Percentiles rank a stretch among this genome's conserved stretches.
Conservation (phyloP, 2,329 filamentous ascomycete genomes). For the Aspergillus viridinutans region DNA sequence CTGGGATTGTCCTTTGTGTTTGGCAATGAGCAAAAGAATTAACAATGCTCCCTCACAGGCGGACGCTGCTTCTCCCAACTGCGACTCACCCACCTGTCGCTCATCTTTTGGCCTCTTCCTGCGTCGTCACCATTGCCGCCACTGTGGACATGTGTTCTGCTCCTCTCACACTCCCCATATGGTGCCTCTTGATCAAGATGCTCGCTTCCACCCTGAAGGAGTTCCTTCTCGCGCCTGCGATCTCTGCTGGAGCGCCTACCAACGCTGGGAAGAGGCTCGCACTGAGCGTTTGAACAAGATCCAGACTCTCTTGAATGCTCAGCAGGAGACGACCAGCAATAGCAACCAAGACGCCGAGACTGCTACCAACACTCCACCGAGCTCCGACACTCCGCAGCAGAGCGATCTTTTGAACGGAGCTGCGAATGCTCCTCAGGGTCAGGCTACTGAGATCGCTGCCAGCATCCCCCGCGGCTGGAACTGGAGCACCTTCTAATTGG, state of each 20-base stretch:
- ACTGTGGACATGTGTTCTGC: constrained; percentile 64
- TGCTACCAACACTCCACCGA: constrained; percentile 17
- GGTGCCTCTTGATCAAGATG: constrained; percentile 61
- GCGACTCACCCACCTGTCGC: constrained; percentile 56
- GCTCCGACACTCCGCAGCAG: constrained; percentile 17
- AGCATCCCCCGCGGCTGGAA: constrained; percentile 58
- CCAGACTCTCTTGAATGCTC: constrained; percentile 31
- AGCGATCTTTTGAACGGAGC: constrained; percentile 20
- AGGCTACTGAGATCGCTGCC: constrained; percentile 46
- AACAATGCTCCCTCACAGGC: constrained; percentile 41
- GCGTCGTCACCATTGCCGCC: constrained; percentile 63
- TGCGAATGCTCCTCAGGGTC: constrained; percentile 18
- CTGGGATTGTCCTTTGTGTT: neutral
- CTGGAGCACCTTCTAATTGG: constrained; percentile 58
- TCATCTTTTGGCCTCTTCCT: constrained; percentile 58
- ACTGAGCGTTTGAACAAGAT: constrained; percentile 51
- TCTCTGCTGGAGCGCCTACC: constrained; percentile 56
- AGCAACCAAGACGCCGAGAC: constrained; percentile 14
- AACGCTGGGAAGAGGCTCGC: constrained; percentile 51
- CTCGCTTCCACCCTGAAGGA: constrained; percentile 59
- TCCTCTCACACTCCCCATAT: constrained; percentile 53
- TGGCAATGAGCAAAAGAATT: constrained; percentile 4
- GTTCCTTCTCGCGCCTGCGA: constrained; percentile 56
- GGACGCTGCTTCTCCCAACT: constrained; percentile 53
- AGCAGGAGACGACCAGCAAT: constrained; percentile 21